Evolutionary conservation across 306 rosid genomes (phyloP).

Genomic region (cucumber (Cucumis sativus)): Cucumber_9930_V3 NC_026660.2:27441001-27441500

Average conservation of each 20-base stretch:
- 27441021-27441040: background rate
- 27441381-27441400: slow-evolving; percentile 81
- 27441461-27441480: slow-evolving; percentile 54
- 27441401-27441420: slow-evolving; percentile 95
- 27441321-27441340: slow-evolving; percentile 77
- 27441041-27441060: slow-evolving; percentile 10
- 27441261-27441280: slow-evolving; percentile 61
- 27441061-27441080: background rate
- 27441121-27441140: slow-evolving; percentile 3
- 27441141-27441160: slow-evolving; percentile 6
- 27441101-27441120: slow-evolving; percentile 12
- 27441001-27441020: background rate
- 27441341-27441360: slow-evolving; percentile 54
- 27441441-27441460: slow-evolving; percentile 83
- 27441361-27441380: slow-evolving; percentile 61
- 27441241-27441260: slow-evolving; percentile 56
- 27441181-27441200: slow-evolving; percentile 28
- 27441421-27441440: slow-evolving; percentile 69
- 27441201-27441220: slow-evolving; percentile 40
- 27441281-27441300: slow-evolving; percentile 88
- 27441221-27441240: slow-evolving; percentile 53
- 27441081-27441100: slow-evolving; percentile 6
- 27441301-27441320: slow-evolving; percentile 87
- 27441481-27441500: background rate
- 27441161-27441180: slow-evolving; percentile 44